Percentiles rank a stretch among this genome's conserved stretches.
Evolutionary conservation across 345 rosid species (phyloP).

Genomic region (Angophora floribunda): DNA sequence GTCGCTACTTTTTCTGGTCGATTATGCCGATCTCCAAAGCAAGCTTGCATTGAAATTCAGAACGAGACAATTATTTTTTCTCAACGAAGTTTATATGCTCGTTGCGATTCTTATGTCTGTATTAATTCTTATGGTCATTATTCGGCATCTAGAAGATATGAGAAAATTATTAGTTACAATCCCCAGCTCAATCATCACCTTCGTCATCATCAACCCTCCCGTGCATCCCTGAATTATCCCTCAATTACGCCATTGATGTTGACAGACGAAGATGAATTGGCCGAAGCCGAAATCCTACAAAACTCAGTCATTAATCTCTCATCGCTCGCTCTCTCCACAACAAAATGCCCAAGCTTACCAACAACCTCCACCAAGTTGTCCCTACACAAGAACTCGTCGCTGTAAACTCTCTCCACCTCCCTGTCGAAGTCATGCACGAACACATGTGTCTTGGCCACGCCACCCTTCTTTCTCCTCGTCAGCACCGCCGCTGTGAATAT

Average conservation of each 20-base stretch:
- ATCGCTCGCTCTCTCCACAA: background rate
- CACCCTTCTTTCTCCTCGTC: conserved; percentile 44
- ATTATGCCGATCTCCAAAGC: background rate
- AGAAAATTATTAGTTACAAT: background rate
- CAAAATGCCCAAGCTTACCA: background rate
- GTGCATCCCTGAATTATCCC: background rate
- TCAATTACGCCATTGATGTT: background rate
- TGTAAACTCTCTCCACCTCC: background rate
- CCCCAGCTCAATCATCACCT: background rate
- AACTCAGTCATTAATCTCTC: background rate
- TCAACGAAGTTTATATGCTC: no score
- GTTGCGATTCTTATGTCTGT: background rate
- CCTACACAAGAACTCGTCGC: background rate
- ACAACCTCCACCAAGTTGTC: background rate
- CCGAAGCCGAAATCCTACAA: background rate
- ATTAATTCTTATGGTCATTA: background rate
- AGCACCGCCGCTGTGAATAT: background rate
- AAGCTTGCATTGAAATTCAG: background rate
- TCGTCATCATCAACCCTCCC: background rate
- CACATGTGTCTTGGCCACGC: conserved; percentile 62
- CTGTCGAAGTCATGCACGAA: conserved; percentile 35
- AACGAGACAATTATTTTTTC: background rate
- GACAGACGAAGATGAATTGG: background rate
- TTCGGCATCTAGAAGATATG: background rate
- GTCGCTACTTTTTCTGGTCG: no score